phyloP scores from a whole-genome alignment of 345 rosid species.

The Cardamine chenopodiifolia region DNA sequence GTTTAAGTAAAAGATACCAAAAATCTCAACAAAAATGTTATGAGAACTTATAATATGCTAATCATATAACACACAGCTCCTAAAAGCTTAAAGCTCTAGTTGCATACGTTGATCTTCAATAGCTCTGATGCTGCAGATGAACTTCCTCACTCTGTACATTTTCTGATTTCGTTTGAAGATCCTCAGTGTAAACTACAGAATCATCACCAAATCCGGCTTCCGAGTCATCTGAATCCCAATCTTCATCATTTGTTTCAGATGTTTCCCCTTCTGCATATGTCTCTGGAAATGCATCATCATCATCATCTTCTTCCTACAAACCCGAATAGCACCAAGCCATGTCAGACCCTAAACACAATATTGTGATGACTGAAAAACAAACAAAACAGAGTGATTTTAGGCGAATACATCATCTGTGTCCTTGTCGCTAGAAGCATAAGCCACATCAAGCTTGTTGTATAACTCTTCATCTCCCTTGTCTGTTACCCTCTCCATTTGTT shows the following conservation, averaged over 20 bases:
- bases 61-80: background rate
- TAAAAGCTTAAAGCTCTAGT: background rate
- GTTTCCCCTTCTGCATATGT: slow-evolving; percentile 46
- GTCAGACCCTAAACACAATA: slow-evolving; percentile 9
- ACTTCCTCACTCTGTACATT: slow-evolving; percentile 9
- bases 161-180: slow-evolving; percentile 11
- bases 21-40: background rate
- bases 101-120: background rate
- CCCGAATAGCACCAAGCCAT: slow-evolving; percentile 15
- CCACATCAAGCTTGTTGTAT: slow-evolving; percentile 65
- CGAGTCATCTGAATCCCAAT: slow-evolving; percentile 21
- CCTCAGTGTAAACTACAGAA: background rate
- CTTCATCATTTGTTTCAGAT: slow-evolving; percentile 15
- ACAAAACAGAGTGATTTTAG: slow-evolving; percentile 3
- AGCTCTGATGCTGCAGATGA: background rate
- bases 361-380: background rate
- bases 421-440: slow-evolving; percentile 68
- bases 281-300: slow-evolving; percentile 44
- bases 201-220: slow-evolving; percentile 14
- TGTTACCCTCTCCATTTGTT: slow-evolving; percentile 60
- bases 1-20: background rate
- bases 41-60: background rate
- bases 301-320: slow-evolving; percentile 54
- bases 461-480: slow-evolving; percentile 63
- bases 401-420: slow-evolving; percentile 51